phyloP scores from a whole-genome alignment of 371 early-diverging fungal species.

The Sporodiniella umbellata region DNA sequence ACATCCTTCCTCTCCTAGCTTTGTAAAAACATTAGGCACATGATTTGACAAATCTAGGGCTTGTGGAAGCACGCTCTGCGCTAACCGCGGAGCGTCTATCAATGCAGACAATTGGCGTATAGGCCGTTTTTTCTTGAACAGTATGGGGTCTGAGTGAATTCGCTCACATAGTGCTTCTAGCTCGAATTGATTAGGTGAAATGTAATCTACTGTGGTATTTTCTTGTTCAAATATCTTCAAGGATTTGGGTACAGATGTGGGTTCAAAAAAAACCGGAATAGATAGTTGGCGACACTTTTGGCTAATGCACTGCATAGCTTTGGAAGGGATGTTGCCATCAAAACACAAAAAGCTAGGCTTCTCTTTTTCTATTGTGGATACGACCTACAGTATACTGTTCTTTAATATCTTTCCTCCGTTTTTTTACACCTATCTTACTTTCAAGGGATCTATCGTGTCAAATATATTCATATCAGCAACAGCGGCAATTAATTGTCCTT shows the following conservation, averaged over 20 bases:
- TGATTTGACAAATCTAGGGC: slow-evolving; percentile 28
- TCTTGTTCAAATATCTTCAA: slow-evolving; percentile 51
- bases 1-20: slow-evolving; percentile 56
- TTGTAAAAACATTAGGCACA: slow-evolving; percentile 53
- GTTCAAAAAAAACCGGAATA: slow-evolving; percentile 76
- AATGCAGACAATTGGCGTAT: not conserved
- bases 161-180: slow-evolving; percentile 55
- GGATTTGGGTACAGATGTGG: slow-evolving; percentile 87
- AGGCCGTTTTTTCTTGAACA: not conserved
- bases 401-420: not conserved
- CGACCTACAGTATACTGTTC: slow-evolving; percentile 17
- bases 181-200: slow-evolving; percentile 70
- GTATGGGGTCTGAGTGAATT: slow-evolving; percentile 22
- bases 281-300: slow-evolving; percentile 23
- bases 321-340: slow-evolving; percentile 69
- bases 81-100: slow-evolving; percentile 16
- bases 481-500: slow-evolving; percentile 74
- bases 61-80: slow-evolving; percentile 19
- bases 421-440: slow-evolving; percentile 20
- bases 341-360: slow-evolving; percentile 57
- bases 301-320: slow-evolving; percentile 40
- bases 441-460: slow-evolving; percentile 31
- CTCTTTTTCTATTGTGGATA: slow-evolving; percentile 23
- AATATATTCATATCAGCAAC: slow-evolving; percentile 90
- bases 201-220: slow-evolving; percentile 35